These are phyloP conservation scores for Pythium grandisporangium DNA, from an alignment of 352 stramenopile genomes.

Conservation along the genomic window DNA sequence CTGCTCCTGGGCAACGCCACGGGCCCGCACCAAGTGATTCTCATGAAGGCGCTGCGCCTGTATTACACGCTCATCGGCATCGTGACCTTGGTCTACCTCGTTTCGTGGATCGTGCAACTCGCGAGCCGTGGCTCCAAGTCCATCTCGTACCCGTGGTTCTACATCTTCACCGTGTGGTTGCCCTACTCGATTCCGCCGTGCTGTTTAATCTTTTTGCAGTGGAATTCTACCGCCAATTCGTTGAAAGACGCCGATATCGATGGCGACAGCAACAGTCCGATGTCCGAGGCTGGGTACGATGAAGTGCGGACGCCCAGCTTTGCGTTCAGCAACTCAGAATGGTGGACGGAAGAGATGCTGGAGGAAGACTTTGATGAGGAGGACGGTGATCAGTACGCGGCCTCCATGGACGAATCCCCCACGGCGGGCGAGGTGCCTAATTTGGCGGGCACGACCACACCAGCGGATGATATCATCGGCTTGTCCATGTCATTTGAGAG, in stretches of 20 bases:
- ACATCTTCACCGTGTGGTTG: conserved; percentile 85
- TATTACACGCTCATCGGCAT: conserved; percentile 84
- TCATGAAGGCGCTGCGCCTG: conserved; percentile 78
- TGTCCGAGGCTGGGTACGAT: conserved; percentile 54
- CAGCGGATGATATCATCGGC: conserved; percentile 53
- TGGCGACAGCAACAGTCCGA: conserved; percentile 20
- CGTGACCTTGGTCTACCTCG: conserved; percentile 75
- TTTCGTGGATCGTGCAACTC: conserved; percentile 81
- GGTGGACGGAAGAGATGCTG: conserved; percentile 38
- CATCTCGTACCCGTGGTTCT: conserved; percentile 84
- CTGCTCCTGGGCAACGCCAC: conserved; percentile 62
- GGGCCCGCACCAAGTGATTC: conserved; percentile 57
- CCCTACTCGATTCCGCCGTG: conserved; percentile 78
- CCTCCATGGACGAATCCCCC: conserved; percentile 14
- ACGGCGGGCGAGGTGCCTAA: conserved; percentile 9
- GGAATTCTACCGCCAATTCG: conserved; percentile 81
- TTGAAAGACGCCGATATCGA: conserved; percentile 56
- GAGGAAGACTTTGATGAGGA: conserved; percentile 33
- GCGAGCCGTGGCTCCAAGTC: conserved; percentile 41
- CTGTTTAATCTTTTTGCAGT: conserved; percentile 84
- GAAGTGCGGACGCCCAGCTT: conserved; percentile 77
- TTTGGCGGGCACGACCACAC: conserved; percentile 5
- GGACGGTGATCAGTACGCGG: conserved; percentile 23
- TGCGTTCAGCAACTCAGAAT: conserved; percentile 54
- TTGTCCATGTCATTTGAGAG: conserved; percentile 79